A percentile compares a stretch with the other conserved stretches of the same genome.
Evolutionary conservation across 2,329 filamentous ascomycete species (phyloP).

Genomic region (Sphaerostilbella broomeana): DNA sequence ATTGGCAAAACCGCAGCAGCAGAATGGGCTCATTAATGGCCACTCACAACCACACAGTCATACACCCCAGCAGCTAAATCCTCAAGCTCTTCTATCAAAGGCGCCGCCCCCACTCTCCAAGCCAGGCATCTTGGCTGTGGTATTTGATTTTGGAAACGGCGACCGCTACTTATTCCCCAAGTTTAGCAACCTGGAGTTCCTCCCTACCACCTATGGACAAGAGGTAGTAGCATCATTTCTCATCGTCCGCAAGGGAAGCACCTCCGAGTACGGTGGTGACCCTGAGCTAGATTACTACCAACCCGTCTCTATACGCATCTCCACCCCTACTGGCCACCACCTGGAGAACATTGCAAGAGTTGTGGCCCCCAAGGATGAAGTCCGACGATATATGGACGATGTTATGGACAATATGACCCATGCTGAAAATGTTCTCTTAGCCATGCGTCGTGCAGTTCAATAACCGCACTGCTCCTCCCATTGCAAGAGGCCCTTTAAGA

Average conservation of each 20-base stretch:
- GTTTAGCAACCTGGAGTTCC: conserved; percentile 66
- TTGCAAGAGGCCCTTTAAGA: too few relatives aligned
- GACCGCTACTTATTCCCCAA: conserved; percentile 75
- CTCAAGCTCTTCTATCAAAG: conserved; percentile 54
- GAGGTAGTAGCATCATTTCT: conserved; percentile 69
- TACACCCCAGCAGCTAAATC: conserved; percentile 25
- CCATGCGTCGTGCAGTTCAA: too few relatives aligned
- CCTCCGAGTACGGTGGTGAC: conserved; percentile 56
- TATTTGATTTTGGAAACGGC: conserved; percentile 65
- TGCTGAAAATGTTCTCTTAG: conserved; percentile 59
- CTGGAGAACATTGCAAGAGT: conserved; percentile 55
- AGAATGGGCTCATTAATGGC: conserved; percentile 30
- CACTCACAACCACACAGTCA: too few relatives aligned
- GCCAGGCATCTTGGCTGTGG: conserved; percentile 56
- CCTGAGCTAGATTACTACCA: conserved; percentile 66
- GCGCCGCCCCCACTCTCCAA: conserved; percentile 48
- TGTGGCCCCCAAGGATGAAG: conserved; percentile 57
- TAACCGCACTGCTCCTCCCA: too few relatives aligned
- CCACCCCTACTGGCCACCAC: conserved; percentile 45
- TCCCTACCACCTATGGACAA: conserved; percentile 42
- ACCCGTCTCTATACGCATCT: conserved; percentile 60
- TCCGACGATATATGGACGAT: conserved; percentile 60
- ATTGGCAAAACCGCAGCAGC: conserved; percentile 20
- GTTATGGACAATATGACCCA: conserved; percentile 63
- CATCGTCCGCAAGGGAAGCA: conserved; percentile 64